These are phyloP conservation scores for Flueggea neowawraea DNA, from an alignment of 441 rosid genomes.

Conservation along the genomic window DNA sequence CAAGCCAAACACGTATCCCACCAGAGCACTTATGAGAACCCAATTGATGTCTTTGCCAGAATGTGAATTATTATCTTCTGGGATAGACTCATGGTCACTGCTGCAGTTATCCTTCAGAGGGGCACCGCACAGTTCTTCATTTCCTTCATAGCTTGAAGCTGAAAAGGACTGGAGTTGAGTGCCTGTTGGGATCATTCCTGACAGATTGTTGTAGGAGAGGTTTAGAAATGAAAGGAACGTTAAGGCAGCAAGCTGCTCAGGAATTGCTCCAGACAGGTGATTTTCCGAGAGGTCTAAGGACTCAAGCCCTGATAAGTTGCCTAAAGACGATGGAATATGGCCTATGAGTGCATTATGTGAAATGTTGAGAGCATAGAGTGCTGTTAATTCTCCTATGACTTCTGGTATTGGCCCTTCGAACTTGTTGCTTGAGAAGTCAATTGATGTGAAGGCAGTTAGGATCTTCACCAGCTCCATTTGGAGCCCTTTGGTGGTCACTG, in stretches of 20 bases:
- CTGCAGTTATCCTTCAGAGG: too few species aligned
- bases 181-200: neutral
- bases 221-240: slow-evolving; percentile 13
- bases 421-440: slow-evolving; percentile 15
- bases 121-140: slow-evolving; percentile 1
- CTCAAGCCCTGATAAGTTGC: slow-evolving; percentile 3
- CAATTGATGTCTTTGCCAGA: slow-evolving; percentile 10
- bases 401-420: slow-evolving; percentile 14
- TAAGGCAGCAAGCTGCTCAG: slow-evolving; percentile 1
- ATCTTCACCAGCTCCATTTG: slow-evolving; percentile 43
- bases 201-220: slow-evolving; percentile 8
- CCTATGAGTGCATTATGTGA: slow-evolving; percentile 13
- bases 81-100: too few species aligned
- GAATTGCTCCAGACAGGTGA: slow-evolving; percentile 5
- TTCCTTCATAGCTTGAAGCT: slow-evolving; percentile 25
- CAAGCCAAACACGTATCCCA: slow-evolving; percentile 28
- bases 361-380: slow-evolving; percentile 11
- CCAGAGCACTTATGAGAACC: slow-evolving; percentile 6
- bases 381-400: neutral
- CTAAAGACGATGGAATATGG: slow-evolving; percentile 6
- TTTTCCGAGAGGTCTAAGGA: slow-evolving; percentile 14
- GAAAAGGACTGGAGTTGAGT: slow-evolving; percentile 13
- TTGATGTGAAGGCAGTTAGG: slow-evolving; percentile 33
- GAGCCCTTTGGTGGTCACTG: slow-evolving; percentile 47
- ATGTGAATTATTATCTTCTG: too few species aligned